These are phyloP conservation scores for Gaultheria prostrata DNA, from an alignment of 148 eudicot species.

Conservation along the genomic window DNA sequence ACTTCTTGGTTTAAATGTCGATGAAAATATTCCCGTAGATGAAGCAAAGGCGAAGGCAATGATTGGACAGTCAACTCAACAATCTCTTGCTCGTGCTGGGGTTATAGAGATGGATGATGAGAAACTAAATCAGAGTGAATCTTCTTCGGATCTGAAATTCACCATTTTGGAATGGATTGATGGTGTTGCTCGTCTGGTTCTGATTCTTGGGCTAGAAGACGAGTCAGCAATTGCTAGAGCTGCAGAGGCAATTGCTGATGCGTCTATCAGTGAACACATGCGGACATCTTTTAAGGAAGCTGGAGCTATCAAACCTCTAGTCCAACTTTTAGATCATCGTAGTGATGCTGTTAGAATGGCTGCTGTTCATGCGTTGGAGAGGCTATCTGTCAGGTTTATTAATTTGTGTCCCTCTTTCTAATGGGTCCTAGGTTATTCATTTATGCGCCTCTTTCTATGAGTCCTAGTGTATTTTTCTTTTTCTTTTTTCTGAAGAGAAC, in stretches of 20 bases:
- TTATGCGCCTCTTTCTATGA: no score
- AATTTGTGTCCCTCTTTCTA: neutral
- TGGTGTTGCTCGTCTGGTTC: conserved; percentile 81
- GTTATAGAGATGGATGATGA: conserved; percentile 68
- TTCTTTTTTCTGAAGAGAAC: no score
- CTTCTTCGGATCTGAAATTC: conserved; percentile 31
- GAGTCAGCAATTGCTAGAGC: conserved; percentile 69
- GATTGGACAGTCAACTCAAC: conserved; percentile 68
- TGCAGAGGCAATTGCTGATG: conserved; percentile 70
- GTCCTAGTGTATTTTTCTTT: no score
- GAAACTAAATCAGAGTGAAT: conserved; percentile 26
- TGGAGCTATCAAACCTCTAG: conserved; percentile 63
- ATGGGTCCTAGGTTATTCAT: neutral
- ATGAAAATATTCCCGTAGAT: conserved; percentile 50
- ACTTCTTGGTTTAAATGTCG: conserved; percentile 60
- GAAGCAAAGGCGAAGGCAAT: conserved; percentile 63
- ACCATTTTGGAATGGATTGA: conserved; percentile 75
- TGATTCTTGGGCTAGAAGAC: conserved; percentile 84
- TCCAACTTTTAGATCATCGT: conserved; percentile 44
- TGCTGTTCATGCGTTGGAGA: conserved; percentile 63
- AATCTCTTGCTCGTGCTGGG: conserved; percentile 81
- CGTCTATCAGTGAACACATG: conserved; percentile 59
- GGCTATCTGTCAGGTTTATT: conserved; percentile 65
- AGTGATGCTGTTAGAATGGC: conserved; percentile 45
- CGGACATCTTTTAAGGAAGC: conserved; percentile 72